Evolutionary conservation across 176 grass and related monocot species (phyloP), one percentile per base, ranked within the genome.

Genomic region (Phragmites australis): DNA sequence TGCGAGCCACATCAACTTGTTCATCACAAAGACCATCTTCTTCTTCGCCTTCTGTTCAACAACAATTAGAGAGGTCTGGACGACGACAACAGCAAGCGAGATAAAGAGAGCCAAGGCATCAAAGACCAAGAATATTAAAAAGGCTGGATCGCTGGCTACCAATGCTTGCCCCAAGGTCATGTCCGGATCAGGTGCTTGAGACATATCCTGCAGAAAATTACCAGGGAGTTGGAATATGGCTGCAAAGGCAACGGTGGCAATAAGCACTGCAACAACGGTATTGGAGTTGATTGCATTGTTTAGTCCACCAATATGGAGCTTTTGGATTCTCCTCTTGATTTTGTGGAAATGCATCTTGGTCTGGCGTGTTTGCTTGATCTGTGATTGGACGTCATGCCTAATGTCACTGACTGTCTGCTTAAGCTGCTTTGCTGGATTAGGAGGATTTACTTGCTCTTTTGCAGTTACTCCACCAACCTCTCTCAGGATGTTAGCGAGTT

Each of bases 21-120:
- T 97, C 86, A 97, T 97, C 79, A 97, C 92, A 83, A 97, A 97
- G 9, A 97, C 85, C 94, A 97, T 97, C 79, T 81, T 90, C 73
- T 80, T 91, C 83, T 97, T 97, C 11, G 92, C 94, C 65, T 92
- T 94, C 80, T 97, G 94, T 59, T 97, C 94, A 4, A 97, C 92
- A 47, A 97, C 94, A 56, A 97, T 97, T 53, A 97, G 81, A 1
- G 94, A 97, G 15, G 94, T 97, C 71, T 97, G 94, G 31, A 97
- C 92, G 6, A 97, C 63, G 1, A 94, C 94, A 0, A 97, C 94
- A 0, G 94, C 94, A 5, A 97, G 85, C 0, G 94, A 97, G 26
- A 97, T 97, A 18, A 97, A 97, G 8, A 97, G 87, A 26, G 94
- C 94, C 75, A 97, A 49, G 51, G 94, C 87, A 34, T 97, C 94